A percentile compares a stretch with the other conserved stretches of the same genome.
Conservation (phyloP, 805 yeast genomes). For the Cephaloascus albidus region DNA sequence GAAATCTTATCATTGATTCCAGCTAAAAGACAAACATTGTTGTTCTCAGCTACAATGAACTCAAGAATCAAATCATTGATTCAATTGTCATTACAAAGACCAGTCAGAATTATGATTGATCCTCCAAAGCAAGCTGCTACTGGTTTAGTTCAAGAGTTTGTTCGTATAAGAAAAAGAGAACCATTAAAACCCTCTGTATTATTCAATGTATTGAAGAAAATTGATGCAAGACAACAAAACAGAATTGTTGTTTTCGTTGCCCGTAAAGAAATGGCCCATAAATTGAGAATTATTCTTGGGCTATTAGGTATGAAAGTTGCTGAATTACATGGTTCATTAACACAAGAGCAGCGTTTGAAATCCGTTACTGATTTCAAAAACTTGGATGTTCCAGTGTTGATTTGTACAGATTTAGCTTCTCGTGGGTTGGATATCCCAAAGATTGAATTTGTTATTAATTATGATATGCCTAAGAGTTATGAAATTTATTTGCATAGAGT, state of each 20-base stretch:
- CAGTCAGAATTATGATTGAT: slow-evolving; percentile 91
- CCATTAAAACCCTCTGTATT: slow-evolving; percentile 75
- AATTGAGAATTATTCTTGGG: slow-evolving; percentile 67
- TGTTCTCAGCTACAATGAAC: slow-evolving; percentile 98
- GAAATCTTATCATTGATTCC: slow-evolving; percentile 87
- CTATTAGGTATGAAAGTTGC: slow-evolving; percentile 68
- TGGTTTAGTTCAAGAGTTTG: slow-evolving; percentile 89
- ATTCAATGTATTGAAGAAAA: slow-evolving; percentile 55
- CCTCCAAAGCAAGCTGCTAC: slow-evolving; percentile 93
- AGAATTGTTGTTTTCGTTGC: slow-evolving; percentile 88
- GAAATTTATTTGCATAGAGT: slow-evolving; percentile 95
- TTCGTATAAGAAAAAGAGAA: slow-evolving; percentile 88
- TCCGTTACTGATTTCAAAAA: slow-evolving; percentile 78
- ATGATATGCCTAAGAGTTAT: slow-evolving; percentile 89
- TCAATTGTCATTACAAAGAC: slow-evolving; percentile 79
- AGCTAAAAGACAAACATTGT: slow-evolving; percentile 81
- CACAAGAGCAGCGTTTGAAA: slow-evolving; percentile 88
- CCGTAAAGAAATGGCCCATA: slow-evolving; percentile 86
- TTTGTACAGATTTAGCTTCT: slow-evolving; percentile 97
- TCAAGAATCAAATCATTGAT: slow-evolving; percentile 82
- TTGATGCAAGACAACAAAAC: slow-evolving; percentile 53
- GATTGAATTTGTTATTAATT: slow-evolving; percentile 89
- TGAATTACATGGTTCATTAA: slow-evolving; percentile 74
- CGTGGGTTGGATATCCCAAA: slow-evolving; percentile 99
- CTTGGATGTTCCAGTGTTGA: slow-evolving; percentile 72